These are phyloP conservation scores for Tolypocladium cylindrosporum DNA, from an alignment of 2,329 filamentous ascomycete genomes.

Conservation along the genomic window DNA sequence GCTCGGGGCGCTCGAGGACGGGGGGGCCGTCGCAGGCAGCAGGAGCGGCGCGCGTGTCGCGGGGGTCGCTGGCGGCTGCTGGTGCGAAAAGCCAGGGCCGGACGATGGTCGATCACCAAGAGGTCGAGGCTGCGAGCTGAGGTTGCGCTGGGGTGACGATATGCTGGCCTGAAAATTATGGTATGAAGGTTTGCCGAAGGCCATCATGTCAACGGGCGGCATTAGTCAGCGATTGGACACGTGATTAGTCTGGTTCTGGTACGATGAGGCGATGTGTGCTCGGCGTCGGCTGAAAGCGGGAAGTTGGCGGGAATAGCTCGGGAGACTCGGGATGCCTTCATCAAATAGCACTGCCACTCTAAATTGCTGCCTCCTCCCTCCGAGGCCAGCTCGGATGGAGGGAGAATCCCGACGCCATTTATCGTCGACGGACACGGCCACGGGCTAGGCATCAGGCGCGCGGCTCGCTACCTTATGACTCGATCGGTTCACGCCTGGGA, in stretches of 20 bases:
- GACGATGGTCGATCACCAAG: neutral
- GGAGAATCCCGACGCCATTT: neutral
- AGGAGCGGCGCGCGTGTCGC: neutral
- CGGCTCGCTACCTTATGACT: constrained; percentile 1
- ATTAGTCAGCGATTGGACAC: constrained; percentile 20
- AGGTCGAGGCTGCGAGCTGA: constrained; percentile 1
- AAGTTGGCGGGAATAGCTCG: neutral
- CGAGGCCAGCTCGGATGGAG: constrained; percentile 1
- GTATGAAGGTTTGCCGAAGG: constrained; percentile 11
- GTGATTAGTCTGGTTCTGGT: constrained; percentile 9
- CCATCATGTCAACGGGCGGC: neutral
- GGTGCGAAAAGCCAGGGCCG: neutral
- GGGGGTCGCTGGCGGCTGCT: neutral
- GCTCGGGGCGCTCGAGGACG: neutral
- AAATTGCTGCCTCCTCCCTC: neutral
- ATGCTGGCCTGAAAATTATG: constrained; percentile 16
- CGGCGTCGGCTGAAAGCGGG: neutral
- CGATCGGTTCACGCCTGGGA: neutral
- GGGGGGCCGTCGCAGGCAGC: neutral
- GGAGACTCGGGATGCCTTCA: neutral
- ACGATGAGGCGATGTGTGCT: neutral
- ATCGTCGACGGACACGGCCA: neutral
- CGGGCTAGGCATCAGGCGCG: neutral
- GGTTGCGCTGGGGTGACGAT: constrained; percentile 7
- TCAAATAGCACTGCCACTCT: neutral